These are phyloP conservation scores for Taxawa tesnikishii DNA, from an alignment of 2,329 filamentous ascomycete genomes.

Conservation along the genomic window DNA sequence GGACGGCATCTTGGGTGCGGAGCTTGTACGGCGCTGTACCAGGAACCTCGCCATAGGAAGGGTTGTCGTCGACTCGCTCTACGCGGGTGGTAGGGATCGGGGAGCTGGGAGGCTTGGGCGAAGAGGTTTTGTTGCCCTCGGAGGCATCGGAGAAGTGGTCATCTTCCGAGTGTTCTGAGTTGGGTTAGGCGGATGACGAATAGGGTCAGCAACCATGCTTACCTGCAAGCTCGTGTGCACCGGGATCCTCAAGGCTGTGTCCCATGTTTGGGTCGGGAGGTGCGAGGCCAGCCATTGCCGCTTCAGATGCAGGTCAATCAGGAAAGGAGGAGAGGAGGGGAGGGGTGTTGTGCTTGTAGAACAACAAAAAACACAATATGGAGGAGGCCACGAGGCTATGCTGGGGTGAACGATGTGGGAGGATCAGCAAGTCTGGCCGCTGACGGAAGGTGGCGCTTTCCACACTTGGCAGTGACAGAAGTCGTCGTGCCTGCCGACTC, in stretches of 20 bases:
- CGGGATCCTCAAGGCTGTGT: slow-evolving; percentile 13
- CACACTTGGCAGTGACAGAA: no score
- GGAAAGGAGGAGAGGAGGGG: background rate
- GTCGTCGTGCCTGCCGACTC: no score
- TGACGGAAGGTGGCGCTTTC: no score
- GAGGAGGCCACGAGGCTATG: no score
- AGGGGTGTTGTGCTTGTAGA: slow-evolving; percentile 15
- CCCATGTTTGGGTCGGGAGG: no score
- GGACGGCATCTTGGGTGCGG: slow-evolving; percentile 46
- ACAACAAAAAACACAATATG: no score
- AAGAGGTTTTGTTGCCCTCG: slow-evolving; percentile 34
- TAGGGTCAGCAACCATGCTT: slow-evolving; percentile 4
- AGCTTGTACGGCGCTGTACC: slow-evolving; percentile 49
- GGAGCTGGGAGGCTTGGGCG: slow-evolving; percentile 27
- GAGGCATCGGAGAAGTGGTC: slow-evolving; percentile 56
- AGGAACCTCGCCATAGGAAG: slow-evolving; percentile 49
- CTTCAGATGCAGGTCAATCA: no score
- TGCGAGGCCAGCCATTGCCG: no score
- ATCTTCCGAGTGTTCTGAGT: slow-evolving; percentile 29
- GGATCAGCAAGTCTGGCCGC: no score
- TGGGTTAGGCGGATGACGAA: slow-evolving; percentile 5
- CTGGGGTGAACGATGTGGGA: no score
- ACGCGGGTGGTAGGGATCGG: slow-evolving; percentile 50
- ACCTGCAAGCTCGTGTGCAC: slow-evolving; percentile 14
- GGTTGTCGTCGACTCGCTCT: slow-evolving; percentile 47